Base-by-base conservation (phyloP, 176 grass and related monocot species). In the Avena eriantha region DNA sequence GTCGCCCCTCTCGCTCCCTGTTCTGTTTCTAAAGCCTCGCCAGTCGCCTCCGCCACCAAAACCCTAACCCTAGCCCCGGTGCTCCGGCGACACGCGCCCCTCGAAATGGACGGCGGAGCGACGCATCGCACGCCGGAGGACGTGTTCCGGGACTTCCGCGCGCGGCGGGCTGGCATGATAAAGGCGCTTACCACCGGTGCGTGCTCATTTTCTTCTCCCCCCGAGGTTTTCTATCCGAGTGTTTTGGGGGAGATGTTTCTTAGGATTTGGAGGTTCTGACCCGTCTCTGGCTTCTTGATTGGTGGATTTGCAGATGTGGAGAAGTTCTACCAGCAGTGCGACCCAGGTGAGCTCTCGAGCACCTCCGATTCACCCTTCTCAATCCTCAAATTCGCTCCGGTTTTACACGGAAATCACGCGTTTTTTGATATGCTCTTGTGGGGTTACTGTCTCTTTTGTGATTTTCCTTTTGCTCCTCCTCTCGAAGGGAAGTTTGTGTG, bases 101-200 rank as follows among this genome's bases (percentile, higher is more conserved):
- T 24, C 46, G 74, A 19, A 65, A 94, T 91, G 89, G 89, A 91
- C 43, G 87, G 86, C 35, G 86, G 86, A 22, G 76, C 79, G 8
- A 48, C 90, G 88, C 93, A 91, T 69, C 92, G 95, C 57, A 86
- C 95, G 66, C 90, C 95, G 53, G 95, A 97, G 84, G 95, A 97
- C 73, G 95, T 97, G 77, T 97, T 97, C 89, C 86, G 93, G 95
- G 95, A 97, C 13, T 97, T 95, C 86, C 89, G 95, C 69, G 93
- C 92, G 58, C 82, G 95, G 29, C 88, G 95, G 67, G 90, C 93
- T 68, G 95, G 95, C 69, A 95, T 97, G 79, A 90, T 97, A 85
- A 97, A 97, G 87, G 95, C 95, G 87, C 93, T 97, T 68, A 93
- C 95, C 82, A 95, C 92, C 67, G 95, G 95, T 97, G 41, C 36